Conservation (phyloP, 495 filamentous ascomycete species). For the Penicillium malachiteum region DNA sequence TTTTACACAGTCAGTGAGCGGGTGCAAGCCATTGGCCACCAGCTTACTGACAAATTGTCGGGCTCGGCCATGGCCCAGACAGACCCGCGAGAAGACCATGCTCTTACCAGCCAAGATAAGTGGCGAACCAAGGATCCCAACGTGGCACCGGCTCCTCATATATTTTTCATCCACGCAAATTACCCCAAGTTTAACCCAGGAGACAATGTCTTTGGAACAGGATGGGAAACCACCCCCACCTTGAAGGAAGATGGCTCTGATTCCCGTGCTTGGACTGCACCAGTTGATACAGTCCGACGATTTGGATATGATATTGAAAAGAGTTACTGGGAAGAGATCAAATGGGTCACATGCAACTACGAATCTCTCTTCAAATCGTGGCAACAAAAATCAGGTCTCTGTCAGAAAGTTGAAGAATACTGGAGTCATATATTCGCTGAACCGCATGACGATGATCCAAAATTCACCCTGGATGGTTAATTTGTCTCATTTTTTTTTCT, state of each 20-base stretch:
- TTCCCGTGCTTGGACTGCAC: slow-evolving; percentile 41
- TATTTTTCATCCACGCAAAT: slow-evolving; percentile 57
- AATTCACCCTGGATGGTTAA: slow-evolving; percentile 32
- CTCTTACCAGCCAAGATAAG: slow-evolving; percentile 33
- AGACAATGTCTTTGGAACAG: slow-evolving; percentile 40
- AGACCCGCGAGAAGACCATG: slow-evolving; percentile 46
- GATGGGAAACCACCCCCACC: slow-evolving; percentile 42
- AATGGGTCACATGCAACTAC: slow-evolving; percentile 47
- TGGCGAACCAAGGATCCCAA: slow-evolving; percentile 40
- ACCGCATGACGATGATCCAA: slow-evolving; percentile 36
- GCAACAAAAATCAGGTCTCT: slow-evolving; percentile 36
- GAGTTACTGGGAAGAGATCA: slow-evolving; percentile 52
- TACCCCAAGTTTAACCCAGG: slow-evolving; percentile 55
- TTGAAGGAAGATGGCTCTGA: slow-evolving; percentile 38
- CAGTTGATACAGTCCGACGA: slow-evolving; percentile 34
- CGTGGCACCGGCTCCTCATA: slow-evolving; percentile 28
- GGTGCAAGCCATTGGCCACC: slow-evolving; percentile 44
- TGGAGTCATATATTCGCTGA: slow-evolving; percentile 45
- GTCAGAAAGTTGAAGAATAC: slow-evolving; percentile 37
- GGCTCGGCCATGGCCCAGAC: slow-evolving; percentile 47
- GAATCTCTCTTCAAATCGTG: slow-evolving; percentile 41
- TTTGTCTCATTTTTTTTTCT: not conserved
- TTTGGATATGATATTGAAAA: slow-evolving; percentile 55
- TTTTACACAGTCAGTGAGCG: slow-evolving; percentile 52
- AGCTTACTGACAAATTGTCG: slow-evolving; percentile 28